These are phyloP conservation scores for Pelargonium myrrhifolium DNA, from an alignment of 441 rosid species.

Conservation along the genomic window DNA sequence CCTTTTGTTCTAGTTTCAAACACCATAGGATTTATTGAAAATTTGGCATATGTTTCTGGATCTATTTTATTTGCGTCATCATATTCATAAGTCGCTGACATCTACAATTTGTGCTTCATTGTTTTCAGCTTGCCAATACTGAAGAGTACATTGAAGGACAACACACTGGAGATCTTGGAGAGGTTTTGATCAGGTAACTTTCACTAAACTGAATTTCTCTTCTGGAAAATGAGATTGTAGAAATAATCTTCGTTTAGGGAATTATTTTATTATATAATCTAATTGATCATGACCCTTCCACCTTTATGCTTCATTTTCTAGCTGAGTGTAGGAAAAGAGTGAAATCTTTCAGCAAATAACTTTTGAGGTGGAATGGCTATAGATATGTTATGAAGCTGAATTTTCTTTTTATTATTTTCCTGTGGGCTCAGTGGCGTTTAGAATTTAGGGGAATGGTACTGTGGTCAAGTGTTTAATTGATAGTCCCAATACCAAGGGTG, in stretches of 20 bases:
- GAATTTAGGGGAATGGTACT: too few species aligned
- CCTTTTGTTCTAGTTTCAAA: too few species aligned
- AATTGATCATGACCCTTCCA: background rate
- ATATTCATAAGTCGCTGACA: background rate
- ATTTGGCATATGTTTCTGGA: background rate
- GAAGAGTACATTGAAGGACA: slow-evolving; percentile 84
- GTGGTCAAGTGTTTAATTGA: too few species aligned
- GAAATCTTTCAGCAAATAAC: too few species aligned
- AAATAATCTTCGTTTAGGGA: background rate
- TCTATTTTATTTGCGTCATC: background rate
- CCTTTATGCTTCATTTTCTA: background rate
- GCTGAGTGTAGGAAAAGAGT: too few species aligned
- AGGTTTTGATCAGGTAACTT: slow-evolving; percentile 72
- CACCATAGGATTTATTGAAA: background rate
- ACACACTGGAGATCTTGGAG: slow-evolving; percentile 74
- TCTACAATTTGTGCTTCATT: background rate
- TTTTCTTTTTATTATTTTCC: too few species aligned
- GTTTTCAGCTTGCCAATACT: slow-evolving; percentile 72
- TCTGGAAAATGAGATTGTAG: background rate
- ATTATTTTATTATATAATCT: background rate
- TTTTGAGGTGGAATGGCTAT: too few species aligned
- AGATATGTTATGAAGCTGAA: too few species aligned
- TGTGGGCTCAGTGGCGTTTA: too few species aligned
- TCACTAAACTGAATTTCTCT: background rate
- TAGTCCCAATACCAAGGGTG: too few species aligned